phyloP scores from a whole-genome alignment of 106 monocot species.

The Dendrobium huoshanense region DNA sequence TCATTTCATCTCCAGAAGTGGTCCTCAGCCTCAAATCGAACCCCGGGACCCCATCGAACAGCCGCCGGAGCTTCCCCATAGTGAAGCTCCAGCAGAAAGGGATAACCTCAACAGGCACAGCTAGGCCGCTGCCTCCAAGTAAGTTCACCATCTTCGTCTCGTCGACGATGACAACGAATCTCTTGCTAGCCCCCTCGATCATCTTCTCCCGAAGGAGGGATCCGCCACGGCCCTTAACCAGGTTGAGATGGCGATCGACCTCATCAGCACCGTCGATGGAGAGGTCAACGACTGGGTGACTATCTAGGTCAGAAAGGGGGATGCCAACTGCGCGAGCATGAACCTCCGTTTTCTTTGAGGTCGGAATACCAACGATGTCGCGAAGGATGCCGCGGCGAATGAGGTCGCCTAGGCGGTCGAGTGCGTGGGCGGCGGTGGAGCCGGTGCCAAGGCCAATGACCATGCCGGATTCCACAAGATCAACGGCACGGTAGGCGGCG shows the following conservation, averaged over 20 bases:
- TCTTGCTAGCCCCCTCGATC: constrained; percentile 60
- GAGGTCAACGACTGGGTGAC: constrained; percentile 53
- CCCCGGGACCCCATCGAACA: constrained; percentile 28
- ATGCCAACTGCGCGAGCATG: constrained; percentile 54
- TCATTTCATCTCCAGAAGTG: constrained; percentile 4
- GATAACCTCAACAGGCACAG: constrained; percentile 72
- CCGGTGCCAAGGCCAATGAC: constrained; percentile 83
- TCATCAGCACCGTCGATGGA: constrained; percentile 93
- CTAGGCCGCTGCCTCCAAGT: constrained; percentile 48
- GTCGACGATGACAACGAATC: constrained; percentile 83
- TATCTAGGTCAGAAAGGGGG: constrained; percentile 52
- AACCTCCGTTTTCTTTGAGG: constrained; percentile 59
- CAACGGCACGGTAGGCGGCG: constrained; percentile 71
- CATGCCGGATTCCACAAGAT: constrained; percentile 66
- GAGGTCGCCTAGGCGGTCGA: constrained; percentile 71
- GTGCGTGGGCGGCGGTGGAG: constrained; percentile 79
- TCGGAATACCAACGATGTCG: constrained; percentile 73
- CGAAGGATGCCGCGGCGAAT: constrained; percentile 39
- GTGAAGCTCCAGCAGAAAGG: constrained; percentile 56
- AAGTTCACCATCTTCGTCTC: constrained; percentile 60
- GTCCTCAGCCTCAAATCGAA: constrained; percentile 55
- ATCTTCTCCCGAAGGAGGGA: constrained; percentile 92
- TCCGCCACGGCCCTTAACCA: constrained; percentile 87
- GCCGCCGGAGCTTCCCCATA: constrained; percentile 19
- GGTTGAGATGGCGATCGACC: constrained; percentile 72